phyloP scores from a whole-genome alignment of 2,329 filamentous ascomycete species.

The Incumbomyces delicatus region DNA sequence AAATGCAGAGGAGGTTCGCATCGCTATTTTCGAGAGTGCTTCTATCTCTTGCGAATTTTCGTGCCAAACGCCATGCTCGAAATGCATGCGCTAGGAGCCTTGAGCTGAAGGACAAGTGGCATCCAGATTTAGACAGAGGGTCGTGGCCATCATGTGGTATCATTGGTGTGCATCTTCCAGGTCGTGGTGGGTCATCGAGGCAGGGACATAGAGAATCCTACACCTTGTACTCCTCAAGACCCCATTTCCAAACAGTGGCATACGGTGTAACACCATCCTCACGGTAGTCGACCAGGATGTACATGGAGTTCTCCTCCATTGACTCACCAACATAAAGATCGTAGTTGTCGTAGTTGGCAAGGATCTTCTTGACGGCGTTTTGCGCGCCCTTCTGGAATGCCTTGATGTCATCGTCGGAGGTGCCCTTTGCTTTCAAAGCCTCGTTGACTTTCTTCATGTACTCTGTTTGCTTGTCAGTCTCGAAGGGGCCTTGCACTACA shows the following conservation, averaged over 20 bases:
- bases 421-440: constrained; percentile 53
- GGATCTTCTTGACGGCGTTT: constrained; percentile 68
- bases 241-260: constrained; percentile 91
- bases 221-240: constrained; percentile 80
- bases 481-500: too few relatives aligned
- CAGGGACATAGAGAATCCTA: constrained; percentile 37
- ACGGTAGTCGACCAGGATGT: constrained; percentile 57
- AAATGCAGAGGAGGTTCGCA: too few relatives aligned
- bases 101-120: too few relatives aligned
- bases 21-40: too few relatives aligned
- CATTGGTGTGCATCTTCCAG: too few relatives aligned
- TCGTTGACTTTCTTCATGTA: constrained; percentile 90
- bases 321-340: constrained; percentile 89
- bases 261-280: constrained; percentile 90
- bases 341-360: constrained; percentile 90
- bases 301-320: constrained; percentile 93
- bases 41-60: too few relatives aligned
- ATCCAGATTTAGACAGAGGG: too few relatives aligned
- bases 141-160: too few relatives aligned
- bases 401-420: constrained; percentile 56
- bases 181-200: background rate
- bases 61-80: too few relatives aligned
- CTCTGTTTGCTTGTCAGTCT: constrained; percentile 34
- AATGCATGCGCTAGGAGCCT: too few relatives aligned
- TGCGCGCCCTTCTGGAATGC: constrained; percentile 70